A percentile compares a stretch with the other conserved stretches of the same genome.
phyloP scores from a whole-genome alignment of 2,329 filamentous ascomycete genomes.

The Paracoccidioides brasiliensis region DNA sequence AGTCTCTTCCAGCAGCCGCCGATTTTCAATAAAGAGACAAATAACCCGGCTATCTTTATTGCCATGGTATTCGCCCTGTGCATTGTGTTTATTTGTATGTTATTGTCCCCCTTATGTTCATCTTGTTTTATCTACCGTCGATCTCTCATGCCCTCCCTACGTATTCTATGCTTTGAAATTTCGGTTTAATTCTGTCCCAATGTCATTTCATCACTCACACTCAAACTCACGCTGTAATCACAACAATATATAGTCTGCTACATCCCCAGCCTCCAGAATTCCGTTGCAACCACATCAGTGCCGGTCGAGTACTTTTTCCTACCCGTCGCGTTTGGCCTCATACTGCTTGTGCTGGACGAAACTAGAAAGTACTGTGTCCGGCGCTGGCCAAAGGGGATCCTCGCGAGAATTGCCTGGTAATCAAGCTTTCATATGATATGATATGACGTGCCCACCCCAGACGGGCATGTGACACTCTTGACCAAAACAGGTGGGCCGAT shows the following conservation, averaged over 20 bases:
- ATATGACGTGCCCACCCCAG: neutral
- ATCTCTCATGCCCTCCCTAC: too few relatives aligned
- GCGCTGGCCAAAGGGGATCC: slow-evolving; percentile 42
- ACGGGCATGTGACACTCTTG: neutral
- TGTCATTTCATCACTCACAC: neutral
- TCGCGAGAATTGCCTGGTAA: slow-evolving; percentile 54
- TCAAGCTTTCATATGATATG: neutral
- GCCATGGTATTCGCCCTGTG: slow-evolving; percentile 55
- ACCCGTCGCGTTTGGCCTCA: slow-evolving; percentile 57
- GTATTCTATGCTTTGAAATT: neutral
- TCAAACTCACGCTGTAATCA: neutral
- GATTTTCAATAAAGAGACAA: slow-evolving; percentile 48
- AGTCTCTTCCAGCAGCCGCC: slow-evolving; percentile 63
- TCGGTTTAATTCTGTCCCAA: neutral
- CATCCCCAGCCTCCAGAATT: slow-evolving; percentile 49
- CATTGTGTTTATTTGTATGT: slow-evolving; percentile 55
- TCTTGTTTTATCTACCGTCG: neutral
- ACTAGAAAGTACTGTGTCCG: slow-evolving; percentile 50
- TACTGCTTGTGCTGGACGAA: slow-evolving; percentile 53
- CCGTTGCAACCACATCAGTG: slow-evolving; percentile 48
- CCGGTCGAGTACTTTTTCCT: slow-evolving; percentile 66
- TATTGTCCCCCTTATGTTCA: neutral
- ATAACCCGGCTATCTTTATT: slow-evolving; percentile 57
- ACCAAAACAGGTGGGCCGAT: too few relatives aligned
- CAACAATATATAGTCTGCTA: slow-evolving; percentile 35